Evolutionary conservation across 1,284 basidiomycete genomes (phyloP).

Genomic region (Megacollybia platyphylla): DNA sequence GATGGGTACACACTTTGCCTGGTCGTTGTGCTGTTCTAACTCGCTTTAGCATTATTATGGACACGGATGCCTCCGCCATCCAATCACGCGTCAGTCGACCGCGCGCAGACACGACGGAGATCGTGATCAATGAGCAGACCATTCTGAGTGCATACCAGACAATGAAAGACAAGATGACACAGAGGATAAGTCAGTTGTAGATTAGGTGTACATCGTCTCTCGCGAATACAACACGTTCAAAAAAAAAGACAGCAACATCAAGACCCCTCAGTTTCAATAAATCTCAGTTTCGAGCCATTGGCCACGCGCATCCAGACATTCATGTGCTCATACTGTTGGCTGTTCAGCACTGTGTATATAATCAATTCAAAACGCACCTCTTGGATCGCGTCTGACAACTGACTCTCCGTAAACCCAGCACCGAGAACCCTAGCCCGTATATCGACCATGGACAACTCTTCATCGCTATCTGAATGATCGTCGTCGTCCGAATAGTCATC

Average conservation of each 20-base stretch:
- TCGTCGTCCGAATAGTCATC: conserved; percentile 53
- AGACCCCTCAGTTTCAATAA: conserved; percentile 16
- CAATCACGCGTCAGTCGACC: conserved; percentile 91
- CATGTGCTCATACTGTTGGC: conserved; percentile 67
- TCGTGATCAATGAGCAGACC: conserved; percentile 98
- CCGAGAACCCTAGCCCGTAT: conserved; percentile 75
- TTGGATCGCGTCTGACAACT: conserved; percentile 74
- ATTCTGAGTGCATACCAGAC: conserved; percentile 87
- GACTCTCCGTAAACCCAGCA: conserved; percentile 82
- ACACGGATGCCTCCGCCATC: conserved; percentile 92
- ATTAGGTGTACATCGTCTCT: not conserved
- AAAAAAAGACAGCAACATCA: not conserved
- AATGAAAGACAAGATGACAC: conserved; percentile 61
- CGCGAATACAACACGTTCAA: not conserved
- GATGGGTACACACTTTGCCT: conserved; percentile 67
- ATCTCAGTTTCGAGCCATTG: conserved; percentile 64
- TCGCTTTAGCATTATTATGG: conserved; percentile 79
- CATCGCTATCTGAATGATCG: conserved; percentile 9
- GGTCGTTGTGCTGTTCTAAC: conserved; percentile 1
- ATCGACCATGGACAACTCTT: conserved; percentile 68
- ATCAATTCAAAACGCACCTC: conserved; percentile 37
- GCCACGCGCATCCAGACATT: conserved; percentile 68
- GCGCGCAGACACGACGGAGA: conserved; percentile 87
- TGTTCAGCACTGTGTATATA: not conserved
- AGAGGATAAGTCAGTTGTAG: conserved; percentile 42